Evolutionary conservation across 2,329 filamentous ascomycete genomes (phyloP), one percentile per base, ranked within the genome.

Genomic region (Aureobasidium sp.): DNA sequence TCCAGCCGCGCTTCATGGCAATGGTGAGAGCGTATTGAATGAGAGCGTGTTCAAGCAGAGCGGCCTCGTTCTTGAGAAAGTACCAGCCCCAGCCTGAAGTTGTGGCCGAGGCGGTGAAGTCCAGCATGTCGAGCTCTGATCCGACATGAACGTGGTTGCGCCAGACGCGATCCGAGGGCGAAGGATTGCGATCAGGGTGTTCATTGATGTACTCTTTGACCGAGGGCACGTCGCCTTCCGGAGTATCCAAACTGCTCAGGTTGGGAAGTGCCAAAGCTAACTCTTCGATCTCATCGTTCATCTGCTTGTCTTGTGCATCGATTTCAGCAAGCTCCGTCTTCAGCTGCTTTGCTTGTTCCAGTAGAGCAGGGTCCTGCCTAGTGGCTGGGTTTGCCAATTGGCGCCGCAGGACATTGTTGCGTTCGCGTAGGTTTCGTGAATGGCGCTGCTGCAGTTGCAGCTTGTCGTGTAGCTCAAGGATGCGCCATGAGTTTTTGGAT

Each of bases 41-140:
- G 3, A 99, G 82, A 0, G 94, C 94, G 72, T 97, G 93, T 76
- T 99, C 94, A n/a, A 99, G 82, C 73, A 94, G 84, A 0, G 92
- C 92, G 9, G 86, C 94, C 70, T 96, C 92, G 71, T 93, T 90
- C n/a, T 90, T 80, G 11, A 99, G 84, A 75, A 91, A 97, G 77
- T 99, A 99, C 90, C 91, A 99, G 1, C 94, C 94, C 93, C 93
- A 99, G 41, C 94, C 94, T 3, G 88, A 90, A 1, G 90, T 87
- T n/a, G 83, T 85, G 2, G 87, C 87, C 5, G 91, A 91, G 63
- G 83, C 86, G 5, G 88, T 80, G 70, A 99, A 97, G 76, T 99
- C 93, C 57, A 99, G 80, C n/a, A 99, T 81, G 37, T 87, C 86
- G n/a, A 99, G 83, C 70, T 91, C 85, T 5, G 85, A 81, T 34